Evolutionary conservation across 1,284 basidiomycete genomes (phyloP).

Genomic region (Sporisorium graminicola): DNA sequence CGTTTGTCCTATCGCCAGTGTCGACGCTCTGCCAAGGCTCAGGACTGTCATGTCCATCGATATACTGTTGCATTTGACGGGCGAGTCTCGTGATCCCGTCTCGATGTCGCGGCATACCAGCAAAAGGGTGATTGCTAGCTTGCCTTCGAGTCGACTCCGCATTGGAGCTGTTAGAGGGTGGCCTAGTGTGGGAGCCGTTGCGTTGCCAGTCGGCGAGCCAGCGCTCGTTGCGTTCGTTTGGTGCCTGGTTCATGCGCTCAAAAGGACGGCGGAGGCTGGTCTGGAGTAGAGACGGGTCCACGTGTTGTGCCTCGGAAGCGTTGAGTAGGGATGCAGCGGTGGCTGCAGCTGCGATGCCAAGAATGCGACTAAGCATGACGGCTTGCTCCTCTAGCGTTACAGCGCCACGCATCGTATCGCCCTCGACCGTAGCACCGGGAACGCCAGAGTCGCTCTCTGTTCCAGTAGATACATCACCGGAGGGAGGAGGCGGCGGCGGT

Average conservation of each 20-base stretch:
- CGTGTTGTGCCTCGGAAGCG: constrained; percentile 36
- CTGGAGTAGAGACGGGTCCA: constrained; percentile 50
- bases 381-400: constrained; percentile 67
- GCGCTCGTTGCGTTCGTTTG: constrained; percentile 21
- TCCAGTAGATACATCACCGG: background rate
- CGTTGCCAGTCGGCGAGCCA: constrained; percentile 41
- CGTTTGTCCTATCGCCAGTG: background rate
- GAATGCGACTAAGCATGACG: constrained; percentile 65
- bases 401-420: constrained; percentile 44
- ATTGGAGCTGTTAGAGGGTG: background rate
- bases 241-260: constrained; percentile 35
- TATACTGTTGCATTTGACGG: constrained; percentile 14
- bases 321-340: constrained; percentile 66
- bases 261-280: constrained; percentile 47
- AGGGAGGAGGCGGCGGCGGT: background rate
- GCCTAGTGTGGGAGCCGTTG: constrained; percentile 2
- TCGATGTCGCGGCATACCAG: constrained; percentile 35
- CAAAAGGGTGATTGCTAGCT: background rate
- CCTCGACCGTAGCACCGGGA: constrained; percentile 13
- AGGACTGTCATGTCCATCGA: constrained; percentile 2
- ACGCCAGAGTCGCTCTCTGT: background rate
- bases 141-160: background rate
- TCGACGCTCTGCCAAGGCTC: background rate
- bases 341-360: constrained; percentile 64
- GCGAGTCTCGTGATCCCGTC: constrained; percentile 36